Evolutionary conservation across 2,329 filamentous ascomycete genomes (phyloP), one percentile per base, ranked within the genome.

Genomic region (Dendrostoma leiphaemia): DNA sequence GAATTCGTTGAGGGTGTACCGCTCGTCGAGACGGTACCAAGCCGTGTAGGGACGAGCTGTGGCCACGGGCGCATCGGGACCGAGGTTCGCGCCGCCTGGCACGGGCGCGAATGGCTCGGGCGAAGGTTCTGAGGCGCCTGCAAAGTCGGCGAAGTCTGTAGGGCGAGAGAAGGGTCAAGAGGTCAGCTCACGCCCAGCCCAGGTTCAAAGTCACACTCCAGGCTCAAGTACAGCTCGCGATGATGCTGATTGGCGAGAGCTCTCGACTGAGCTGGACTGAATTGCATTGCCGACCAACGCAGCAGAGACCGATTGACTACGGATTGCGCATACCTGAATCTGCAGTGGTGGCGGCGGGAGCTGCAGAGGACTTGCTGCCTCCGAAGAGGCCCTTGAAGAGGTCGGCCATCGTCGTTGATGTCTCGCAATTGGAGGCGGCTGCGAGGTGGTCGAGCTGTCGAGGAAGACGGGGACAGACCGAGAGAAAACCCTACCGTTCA

Each of bases 1-100:
- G 80, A 99, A 99, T 71, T 99, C 94, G 66, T 80, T 81, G 57
- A 87, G 76, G 24, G 85, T 85, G 65, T 92, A 86, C 66, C 94
- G 91, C 81, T 97, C 92, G 81, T 96, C 94, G 58, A 97, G 79
- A 53, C 91, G 91, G 76, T 97, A 99, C 94, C 94, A 99, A 78
- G 90, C 91, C 48, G 91, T 96, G 72, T 88, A 97, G 13, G 90
- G 89, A 24, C 78, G 75, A 40, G 69, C 72, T 41, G 79, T 77
- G 44, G 73, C 70, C 41, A 75, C 76, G 57, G 80, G 78, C 29
- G 66, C 63, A 46, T 73, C 70, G 38, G 73, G 71, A 32, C 70
- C 72, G 56, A 79, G 70, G 53, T 78, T 71, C 59, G 78, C 72
- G 56, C 77, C 72, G 55, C 73, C 73, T 41, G 76, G 72, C 44